Evolutionary conservation across 148 eudicot genomes (phyloP).

Genomic region (Rhododendron molle): DNA sequence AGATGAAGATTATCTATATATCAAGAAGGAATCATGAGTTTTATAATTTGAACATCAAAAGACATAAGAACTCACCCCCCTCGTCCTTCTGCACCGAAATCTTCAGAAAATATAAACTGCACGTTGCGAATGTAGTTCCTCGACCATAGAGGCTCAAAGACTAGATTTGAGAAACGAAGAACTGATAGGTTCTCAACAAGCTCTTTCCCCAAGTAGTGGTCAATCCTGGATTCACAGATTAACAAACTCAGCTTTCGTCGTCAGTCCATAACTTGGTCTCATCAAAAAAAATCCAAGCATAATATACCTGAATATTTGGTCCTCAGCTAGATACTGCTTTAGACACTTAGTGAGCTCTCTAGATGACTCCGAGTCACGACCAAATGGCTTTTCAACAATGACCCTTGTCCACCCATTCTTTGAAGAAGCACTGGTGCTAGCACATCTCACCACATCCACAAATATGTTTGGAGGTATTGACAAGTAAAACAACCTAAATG

Average conservation of each 20-base stretch:
- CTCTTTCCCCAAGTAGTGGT: conserved; percentile 87
- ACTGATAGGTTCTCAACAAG: conserved; percentile 82
- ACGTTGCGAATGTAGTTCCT: conserved; percentile 79
- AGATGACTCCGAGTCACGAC: conserved; percentile 68
- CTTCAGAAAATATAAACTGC: conserved; percentile 81
- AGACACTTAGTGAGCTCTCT: conserved; percentile 54
- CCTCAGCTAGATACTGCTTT: conserved; percentile 59
- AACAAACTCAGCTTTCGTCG: background rate
- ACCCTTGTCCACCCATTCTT: conserved; percentile 82
- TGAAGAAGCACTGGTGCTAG: conserved; percentile 56
- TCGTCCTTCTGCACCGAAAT: conserved; percentile 72
- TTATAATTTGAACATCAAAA: background rate
- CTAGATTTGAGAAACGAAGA: conserved; percentile 88
- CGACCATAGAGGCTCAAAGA: conserved; percentile 86
- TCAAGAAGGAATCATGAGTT: background rate
- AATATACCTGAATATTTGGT: conserved; percentile 77
- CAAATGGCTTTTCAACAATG: conserved; percentile 94
- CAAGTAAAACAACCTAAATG: conserved; percentile 79
- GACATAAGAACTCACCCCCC: conserved; percentile 48
- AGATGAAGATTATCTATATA: background rate
- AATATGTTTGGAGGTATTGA: conserved; percentile 82
- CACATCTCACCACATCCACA: conserved; percentile 73
- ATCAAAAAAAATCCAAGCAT: background rate
- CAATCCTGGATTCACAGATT: conserved; percentile 54
- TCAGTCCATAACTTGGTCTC: conserved; percentile 1